Base-by-base conservation (phyloP, 2,329 filamentous ascomycete species). In the Didymella glomerata region DNA sequence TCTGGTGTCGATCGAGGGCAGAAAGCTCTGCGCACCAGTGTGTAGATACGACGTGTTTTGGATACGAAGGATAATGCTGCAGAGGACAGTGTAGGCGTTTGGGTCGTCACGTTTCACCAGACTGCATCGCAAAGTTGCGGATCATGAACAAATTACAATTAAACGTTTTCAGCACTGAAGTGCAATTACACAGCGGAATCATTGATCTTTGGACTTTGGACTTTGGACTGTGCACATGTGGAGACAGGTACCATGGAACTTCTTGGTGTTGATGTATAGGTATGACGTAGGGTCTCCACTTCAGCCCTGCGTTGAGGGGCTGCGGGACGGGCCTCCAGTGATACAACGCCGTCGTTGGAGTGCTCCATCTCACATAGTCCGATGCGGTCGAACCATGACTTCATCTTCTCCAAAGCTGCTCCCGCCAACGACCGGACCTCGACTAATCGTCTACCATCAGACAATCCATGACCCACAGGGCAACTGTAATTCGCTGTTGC, bases 401-500 rank as follows among this genome's bases (percentile, higher is more conserved):
- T 69, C 73, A 22, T 46, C 57, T 28, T 27, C 68, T 24, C 63
- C 69, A 8, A 71, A 70, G 54, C 68, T 79, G 1, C 73, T 80
- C 14, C 72, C 77, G 10, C 65, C 73, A 11, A 59, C 65, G 16
- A 62, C 75, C 54, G 78, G 77, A 10, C 79, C 75, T 0, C 75
- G 80, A 18, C 75, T 86, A 13, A 77, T 86, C 25, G 77, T 86
- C 58, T 90, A 90, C 69, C 85, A 88, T 63, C 88, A 90, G 71
- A 90, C 88, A 0, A 83, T 88, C 64, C 84, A 88, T 68, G 81
- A 81, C 54, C 77, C 80, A 10, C 77, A 83, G 58, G 80, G 82
- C 50, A 79, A 79, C 30, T 84, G 85, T 63, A 82, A 89, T 61
- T 88, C 87, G 6, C 79, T 90, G 62, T 80, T 89, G 0, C 88